A percentile compares a stretch with the other conserved stretches of the same genome.
Conservation (phyloP, 108 stramenopile genomes). For the Cyclotella sp. region DNA sequence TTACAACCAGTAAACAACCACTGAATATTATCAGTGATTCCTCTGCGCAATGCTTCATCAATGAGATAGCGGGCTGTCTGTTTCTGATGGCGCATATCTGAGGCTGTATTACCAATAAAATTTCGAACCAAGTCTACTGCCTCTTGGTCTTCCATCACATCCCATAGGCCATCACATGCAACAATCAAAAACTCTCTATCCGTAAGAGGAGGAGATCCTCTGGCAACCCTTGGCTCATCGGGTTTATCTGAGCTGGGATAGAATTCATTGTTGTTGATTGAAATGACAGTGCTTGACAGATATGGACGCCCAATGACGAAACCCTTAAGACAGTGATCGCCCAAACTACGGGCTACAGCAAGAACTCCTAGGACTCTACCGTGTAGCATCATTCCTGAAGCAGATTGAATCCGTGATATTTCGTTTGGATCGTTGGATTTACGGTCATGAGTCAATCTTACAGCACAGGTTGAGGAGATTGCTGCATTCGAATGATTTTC, state of each 20-base stretch:
- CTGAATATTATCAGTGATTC: constrained; percentile 87
- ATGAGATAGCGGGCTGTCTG: constrained; percentile 62
- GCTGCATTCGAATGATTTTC: neutral
- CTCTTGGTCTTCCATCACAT: constrained; percentile 89
- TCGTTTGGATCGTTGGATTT: constrained; percentile 79
- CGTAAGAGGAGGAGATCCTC: constrained; percentile 20
- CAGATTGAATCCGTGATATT: constrained; percentile 70
- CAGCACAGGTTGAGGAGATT: constrained; percentile 19
- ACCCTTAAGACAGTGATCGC: constrained; percentile 91
- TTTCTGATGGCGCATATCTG: constrained; percentile 26
- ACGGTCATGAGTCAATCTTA: constrained; percentile 80
- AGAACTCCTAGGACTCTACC: constrained; percentile 87
- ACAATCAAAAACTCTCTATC: constrained; percentile 76
- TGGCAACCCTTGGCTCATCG: neutral
- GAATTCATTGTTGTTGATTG: constrained; percentile 15
- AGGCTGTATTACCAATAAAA: neutral
- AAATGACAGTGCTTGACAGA: constrained; percentile 44
- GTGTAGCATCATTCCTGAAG: constrained; percentile 84
- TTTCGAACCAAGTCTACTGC: constrained; percentile 76
- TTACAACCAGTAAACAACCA: constrained; percentile 81
- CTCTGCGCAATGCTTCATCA: constrained; percentile 70
- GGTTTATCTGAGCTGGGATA: neutral
- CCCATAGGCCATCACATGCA: constrained; percentile 93
- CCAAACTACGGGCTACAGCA: constrained; percentile 87
- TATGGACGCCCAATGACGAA: constrained; percentile 86